Conservation (phyloP, 2,329 filamentous ascomycete genomes). For the Stagonosporopsis vannaccii region DNA sequence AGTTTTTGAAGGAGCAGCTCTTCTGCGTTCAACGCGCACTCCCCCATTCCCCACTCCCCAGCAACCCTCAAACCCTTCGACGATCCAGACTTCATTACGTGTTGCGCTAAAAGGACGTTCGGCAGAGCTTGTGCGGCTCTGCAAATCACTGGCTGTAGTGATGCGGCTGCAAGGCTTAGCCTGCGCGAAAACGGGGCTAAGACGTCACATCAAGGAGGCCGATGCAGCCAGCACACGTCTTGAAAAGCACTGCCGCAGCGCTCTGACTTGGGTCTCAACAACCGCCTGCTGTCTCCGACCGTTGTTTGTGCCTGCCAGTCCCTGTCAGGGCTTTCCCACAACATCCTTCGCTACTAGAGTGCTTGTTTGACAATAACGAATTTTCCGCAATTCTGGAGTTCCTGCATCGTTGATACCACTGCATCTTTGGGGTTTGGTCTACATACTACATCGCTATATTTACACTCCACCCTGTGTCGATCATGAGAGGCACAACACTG, state of each 20-base stretch:
- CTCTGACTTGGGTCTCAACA: conserved; percentile 15
- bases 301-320: conserved; percentile 6
- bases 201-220: conserved; percentile 18
- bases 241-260: conserved; percentile 18
- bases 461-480: conserved; percentile 16
- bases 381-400: conserved; percentile 8
- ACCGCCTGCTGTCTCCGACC: conserved; percentile 6
- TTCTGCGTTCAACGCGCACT: neutral
- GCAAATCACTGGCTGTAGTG: conserved; percentile 16
- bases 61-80: conserved; percentile 3
- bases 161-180: conserved; percentile 14
- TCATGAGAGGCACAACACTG: conserved; percentile 33
- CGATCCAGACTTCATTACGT: conserved; percentile 15
- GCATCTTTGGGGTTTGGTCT: conserved; percentile 4
- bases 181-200: conserved; percentile 3
- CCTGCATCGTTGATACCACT: conserved; percentile 2
- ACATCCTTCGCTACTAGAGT: conserved; percentile 4
- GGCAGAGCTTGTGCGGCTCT: conserved; percentile 16
- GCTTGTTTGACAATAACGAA: conserved; percentile 6
- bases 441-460: conserved; percentile 13
- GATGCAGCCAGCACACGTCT: conserved; percentile 5
- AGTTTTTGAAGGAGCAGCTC: neutral
- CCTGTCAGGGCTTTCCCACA: neutral
- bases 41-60: conserved; percentile 3
- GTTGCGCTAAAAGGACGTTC: conserved; percentile 11